phyloP scores from a whole-genome alignment of 139 green algal genomes.

The Chlorella sp. region DNA sequence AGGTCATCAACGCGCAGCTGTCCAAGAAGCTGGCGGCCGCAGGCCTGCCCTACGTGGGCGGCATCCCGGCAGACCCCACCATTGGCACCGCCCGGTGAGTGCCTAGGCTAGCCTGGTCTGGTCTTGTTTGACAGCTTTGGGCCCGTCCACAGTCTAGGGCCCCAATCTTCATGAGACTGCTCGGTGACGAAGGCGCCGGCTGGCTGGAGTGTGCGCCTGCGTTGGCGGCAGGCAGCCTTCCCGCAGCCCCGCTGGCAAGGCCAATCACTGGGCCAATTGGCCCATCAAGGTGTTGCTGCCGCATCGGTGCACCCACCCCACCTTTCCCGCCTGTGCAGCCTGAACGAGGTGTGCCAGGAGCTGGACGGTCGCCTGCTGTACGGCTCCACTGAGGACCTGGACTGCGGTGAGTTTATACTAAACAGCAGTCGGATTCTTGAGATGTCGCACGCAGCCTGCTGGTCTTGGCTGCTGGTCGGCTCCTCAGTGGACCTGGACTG shows the following conservation, averaged over 20 bases:
- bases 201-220: not conserved
- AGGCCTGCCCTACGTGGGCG: slow-evolving; percentile 66
- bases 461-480: slow-evolving; percentile 69
- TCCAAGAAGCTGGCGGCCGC: slow-evolving; percentile 30
- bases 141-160: too few species aligned
- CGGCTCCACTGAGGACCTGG: slow-evolving; percentile 51
- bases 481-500: slow-evolving; percentile 50
- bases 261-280: too few species aligned
- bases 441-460: too few species aligned
- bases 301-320: too few species aligned
- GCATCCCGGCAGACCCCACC: slow-evolving; percentile 60
- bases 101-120: not conserved
- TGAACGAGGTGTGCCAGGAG: slow-evolving; percentile 72
- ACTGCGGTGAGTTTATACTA: slow-evolving; percentile 29
- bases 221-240: not conserved
- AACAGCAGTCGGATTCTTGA: too few species aligned
- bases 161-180: too few species aligned
- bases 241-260: too few species aligned
- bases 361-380: slow-evolving; percentile 64
- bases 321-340: slow-evolving; percentile 36
- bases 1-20: slow-evolving; percentile 30
- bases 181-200: too few species aligned
- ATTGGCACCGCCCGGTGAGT: slow-evolving; percentile 53
- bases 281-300: too few species aligned
- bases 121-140: slow-evolving; percentile 9